phyloP scores from a whole-genome alignment of 1,284 basidiomycete species.

The Sporisorium reilianum region DNA sequence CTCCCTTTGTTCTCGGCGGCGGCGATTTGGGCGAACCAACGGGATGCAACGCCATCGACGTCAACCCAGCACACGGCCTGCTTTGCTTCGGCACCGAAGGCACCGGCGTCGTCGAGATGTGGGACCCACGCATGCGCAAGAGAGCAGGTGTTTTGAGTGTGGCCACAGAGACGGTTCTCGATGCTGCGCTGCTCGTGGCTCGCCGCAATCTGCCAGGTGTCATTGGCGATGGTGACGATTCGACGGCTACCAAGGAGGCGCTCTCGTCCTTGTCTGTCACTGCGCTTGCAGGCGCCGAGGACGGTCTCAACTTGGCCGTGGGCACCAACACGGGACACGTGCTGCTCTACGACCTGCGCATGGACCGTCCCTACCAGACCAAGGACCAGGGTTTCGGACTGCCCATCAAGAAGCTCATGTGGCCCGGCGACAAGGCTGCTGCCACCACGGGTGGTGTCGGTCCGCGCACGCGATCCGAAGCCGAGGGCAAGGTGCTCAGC shows the following conservation, averaged over 20 bases:
- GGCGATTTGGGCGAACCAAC: slow-evolving; percentile 72
- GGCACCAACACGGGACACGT: slow-evolving; percentile 96
- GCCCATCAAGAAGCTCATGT: slow-evolving; percentile 85
- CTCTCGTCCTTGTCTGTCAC: slow-evolving; percentile 78
- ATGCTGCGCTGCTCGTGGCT: slow-evolving; percentile 68
- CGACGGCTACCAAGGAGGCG: slow-evolving; percentile 64
- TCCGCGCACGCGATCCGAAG: slow-evolving; percentile 76
- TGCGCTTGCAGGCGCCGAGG: slow-evolving; percentile 78
- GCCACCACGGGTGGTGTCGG: slow-evolving; percentile 72
- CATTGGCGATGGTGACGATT: slow-evolving; percentile 43
- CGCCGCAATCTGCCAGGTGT: slow-evolving; percentile 68
- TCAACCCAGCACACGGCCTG: slow-evolving; percentile 93
- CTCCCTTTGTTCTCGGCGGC: slow-evolving; percentile 61
- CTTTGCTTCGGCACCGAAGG: slow-evolving; percentile 86
- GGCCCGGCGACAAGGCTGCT: slow-evolving; percentile 82
- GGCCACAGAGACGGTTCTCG: slow-evolving; percentile 73
- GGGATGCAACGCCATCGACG: slow-evolving; percentile 91
- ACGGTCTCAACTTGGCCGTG: slow-evolving; percentile 92
- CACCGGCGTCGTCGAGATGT: slow-evolving; percentile 89
- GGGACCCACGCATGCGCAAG: slow-evolving; percentile 89
- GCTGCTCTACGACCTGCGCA: slow-evolving; percentile 91
- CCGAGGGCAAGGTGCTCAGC: slow-evolving; percentile 61
- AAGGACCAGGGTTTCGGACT: slow-evolving; percentile 99
- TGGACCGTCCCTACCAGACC: slow-evolving; percentile 82
- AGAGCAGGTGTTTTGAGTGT: slow-evolving; percentile 82